Conservation (phyloP, 1,139 yeast genomes). For the Saccharomyces hybrid region DNA sequence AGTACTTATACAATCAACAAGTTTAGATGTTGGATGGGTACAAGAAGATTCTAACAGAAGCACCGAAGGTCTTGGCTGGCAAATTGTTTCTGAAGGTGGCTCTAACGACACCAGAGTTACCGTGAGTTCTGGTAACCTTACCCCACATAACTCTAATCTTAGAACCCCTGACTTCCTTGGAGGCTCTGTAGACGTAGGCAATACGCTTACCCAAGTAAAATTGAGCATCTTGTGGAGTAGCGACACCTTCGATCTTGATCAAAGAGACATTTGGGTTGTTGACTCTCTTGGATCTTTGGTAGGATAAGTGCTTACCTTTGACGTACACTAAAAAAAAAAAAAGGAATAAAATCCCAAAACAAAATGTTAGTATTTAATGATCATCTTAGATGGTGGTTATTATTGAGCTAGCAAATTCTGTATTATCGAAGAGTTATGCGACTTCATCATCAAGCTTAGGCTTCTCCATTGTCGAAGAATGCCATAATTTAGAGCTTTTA, state of each 20-base stretch:
- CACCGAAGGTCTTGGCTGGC: slow-evolving; percentile 99
- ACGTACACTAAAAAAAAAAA: slow-evolving; percentile 69
- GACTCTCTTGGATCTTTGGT: slow-evolving; percentile 98
- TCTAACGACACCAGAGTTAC: slow-evolving; percentile 97
- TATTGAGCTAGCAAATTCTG: not conserved
- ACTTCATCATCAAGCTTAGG: not conserved
- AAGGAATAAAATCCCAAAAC: slow-evolving; percentile 1
- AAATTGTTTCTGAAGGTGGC: slow-evolving; percentile 98
- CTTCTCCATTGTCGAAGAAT: not conserved
- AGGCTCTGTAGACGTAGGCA: slow-evolving; percentile 98
- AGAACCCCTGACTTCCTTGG: slow-evolving; percentile 96
- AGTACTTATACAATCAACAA: slow-evolving; percentile 6
- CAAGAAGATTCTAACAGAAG: slow-evolving; percentile 98
- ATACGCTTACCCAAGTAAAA: slow-evolving; percentile 99
- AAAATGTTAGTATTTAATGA: not conserved
- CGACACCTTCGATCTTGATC: slow-evolving; percentile 94
- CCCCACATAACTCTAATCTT: slow-evolving; percentile 99
- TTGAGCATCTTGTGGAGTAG: slow-evolving; percentile 86
- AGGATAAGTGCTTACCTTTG: slow-evolving; percentile 99
- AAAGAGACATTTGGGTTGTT: slow-evolving; percentile 98
- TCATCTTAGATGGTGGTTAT: not conserved
- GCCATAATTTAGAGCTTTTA: not conserved
- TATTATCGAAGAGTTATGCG: not conserved
- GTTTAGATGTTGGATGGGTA: slow-evolving; percentile 98
- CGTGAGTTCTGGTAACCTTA: slow-evolving; percentile 96